Percentiles rank a stretch among this genome's conserved stretches.
Conservation (phyloP, 2,329 filamentous ascomycete genomes). For the Arthroderma sp. region DNA sequence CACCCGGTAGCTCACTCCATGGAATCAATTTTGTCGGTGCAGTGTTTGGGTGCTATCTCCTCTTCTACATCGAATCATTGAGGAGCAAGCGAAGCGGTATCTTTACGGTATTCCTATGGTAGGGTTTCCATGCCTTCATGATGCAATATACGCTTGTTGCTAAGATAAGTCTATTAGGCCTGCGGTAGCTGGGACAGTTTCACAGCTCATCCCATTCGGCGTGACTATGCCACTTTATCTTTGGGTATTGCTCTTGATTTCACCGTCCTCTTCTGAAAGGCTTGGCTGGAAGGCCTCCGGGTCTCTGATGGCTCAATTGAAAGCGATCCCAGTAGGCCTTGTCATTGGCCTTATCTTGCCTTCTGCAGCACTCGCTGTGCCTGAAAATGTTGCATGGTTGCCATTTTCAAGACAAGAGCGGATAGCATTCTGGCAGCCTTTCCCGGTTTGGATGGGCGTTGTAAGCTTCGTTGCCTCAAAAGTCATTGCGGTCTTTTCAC, state of each 20-base stretch:
- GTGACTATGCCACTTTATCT: slow-evolving; percentile 33
- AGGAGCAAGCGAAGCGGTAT: slow-evolving; percentile 14
- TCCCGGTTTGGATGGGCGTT: slow-evolving; percentile 35
- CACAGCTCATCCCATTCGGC: slow-evolving; percentile 33
- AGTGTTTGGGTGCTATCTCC: slow-evolving; percentile 29
- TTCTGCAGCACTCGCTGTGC: slow-evolving; percentile 30
- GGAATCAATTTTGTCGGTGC: slow-evolving; percentile 28
- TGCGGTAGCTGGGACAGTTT: slow-evolving; percentile 27
- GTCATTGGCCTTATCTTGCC: slow-evolving; percentile 34
- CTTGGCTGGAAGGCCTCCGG: slow-evolving; percentile 21
- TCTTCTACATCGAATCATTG: slow-evolving; percentile 34
- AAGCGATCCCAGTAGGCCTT: slow-evolving; percentile 29
- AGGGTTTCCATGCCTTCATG: background rate
- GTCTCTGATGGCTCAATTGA: slow-evolving; percentile 18
- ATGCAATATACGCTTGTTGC: background rate
- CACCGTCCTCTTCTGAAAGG: slow-evolving; percentile 26
- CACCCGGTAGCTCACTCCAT: slow-evolving; percentile 23
- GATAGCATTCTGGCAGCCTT: slow-evolving; percentile 39
- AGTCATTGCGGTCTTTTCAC: slow-evolving; percentile 10
- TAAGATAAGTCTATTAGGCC: slow-evolving; percentile 8
- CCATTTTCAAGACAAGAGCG: slow-evolving; percentile 34
- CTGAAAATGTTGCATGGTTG: slow-evolving; percentile 26
- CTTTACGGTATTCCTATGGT: background rate
- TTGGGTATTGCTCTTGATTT: slow-evolving; percentile 31
- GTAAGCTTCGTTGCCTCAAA: slow-evolving; percentile 18